Evolutionary conservation across 2,329 filamentous ascomycete species (phyloP).

Genomic region (Neonectria faginata): DNA sequence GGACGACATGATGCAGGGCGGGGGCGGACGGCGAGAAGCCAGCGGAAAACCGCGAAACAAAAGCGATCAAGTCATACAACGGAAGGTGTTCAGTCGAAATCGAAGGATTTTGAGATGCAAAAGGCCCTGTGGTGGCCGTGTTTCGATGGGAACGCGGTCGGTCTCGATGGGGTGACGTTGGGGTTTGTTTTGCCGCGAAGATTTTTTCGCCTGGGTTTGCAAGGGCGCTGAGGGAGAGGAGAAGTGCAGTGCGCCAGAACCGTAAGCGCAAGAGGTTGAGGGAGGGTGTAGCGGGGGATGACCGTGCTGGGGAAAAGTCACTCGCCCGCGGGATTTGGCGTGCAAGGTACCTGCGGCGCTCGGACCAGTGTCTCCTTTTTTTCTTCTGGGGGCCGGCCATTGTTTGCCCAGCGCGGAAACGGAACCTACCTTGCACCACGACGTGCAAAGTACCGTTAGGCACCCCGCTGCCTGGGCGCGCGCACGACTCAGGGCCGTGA

Average conservation of each 20-base stretch:
- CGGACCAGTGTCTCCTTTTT: constrained; percentile 50
- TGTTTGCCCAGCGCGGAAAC: not conserved
- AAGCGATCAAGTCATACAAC: constrained; percentile 72
- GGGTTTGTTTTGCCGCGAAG: constrained; percentile 65
- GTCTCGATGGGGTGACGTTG: constrained; percentile 68
- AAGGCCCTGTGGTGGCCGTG: constrained; percentile 60
- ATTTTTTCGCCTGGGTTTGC: constrained; percentile 63
- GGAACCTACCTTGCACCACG: not conserved
- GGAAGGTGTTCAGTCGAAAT: constrained; percentile 65
- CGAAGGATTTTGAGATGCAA: constrained; percentile 63
- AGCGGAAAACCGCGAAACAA: constrained; percentile 73
- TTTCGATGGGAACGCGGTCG: constrained; percentile 66
- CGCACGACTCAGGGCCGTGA: constrained; percentile 20
- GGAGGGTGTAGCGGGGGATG: constrained; percentile 38
- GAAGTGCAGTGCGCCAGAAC: constrained; percentile 28
- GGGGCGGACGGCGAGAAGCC: constrained; percentile 54
- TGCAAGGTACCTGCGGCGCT: constrained; percentile 47
- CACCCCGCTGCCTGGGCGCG: constrained; percentile 1
- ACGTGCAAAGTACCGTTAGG: constrained; percentile 8
- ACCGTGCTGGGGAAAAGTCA: constrained; percentile 46
- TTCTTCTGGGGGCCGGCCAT: constrained; percentile 28
- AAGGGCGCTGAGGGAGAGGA: constrained; percentile 42
- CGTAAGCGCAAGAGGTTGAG: constrained; percentile 27
- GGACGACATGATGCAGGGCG: constrained; percentile 67
- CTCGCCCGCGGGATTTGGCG: constrained; percentile 35